Percentiles rank a stretch among this genome's conserved stretches.
Conservation (phyloP, 2,329 filamentous ascomycete species). For the Aspergillus ustus region DNA sequence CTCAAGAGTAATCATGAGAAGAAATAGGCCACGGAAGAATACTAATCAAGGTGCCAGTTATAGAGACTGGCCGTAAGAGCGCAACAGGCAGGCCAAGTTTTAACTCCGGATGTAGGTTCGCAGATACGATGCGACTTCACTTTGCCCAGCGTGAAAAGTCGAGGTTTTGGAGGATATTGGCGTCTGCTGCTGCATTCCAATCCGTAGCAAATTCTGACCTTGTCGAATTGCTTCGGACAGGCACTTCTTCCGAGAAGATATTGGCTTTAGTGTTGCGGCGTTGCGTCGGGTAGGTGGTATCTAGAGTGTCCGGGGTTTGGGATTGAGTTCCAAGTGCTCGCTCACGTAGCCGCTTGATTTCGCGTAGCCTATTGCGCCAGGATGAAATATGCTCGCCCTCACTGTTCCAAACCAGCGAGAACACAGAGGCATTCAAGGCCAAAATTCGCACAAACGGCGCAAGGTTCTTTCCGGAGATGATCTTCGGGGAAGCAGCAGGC, state of each 20-base stretch:
- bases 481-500: constrained; percentile 84
- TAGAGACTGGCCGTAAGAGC: background rate
- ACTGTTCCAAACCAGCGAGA: constrained; percentile 84
- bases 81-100: background rate
- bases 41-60: background rate
- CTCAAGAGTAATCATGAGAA: background rate
- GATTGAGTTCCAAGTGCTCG: constrained; percentile 39
- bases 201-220: constrained; percentile 42
- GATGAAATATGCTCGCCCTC: constrained; percentile 80
- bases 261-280: constrained; percentile 45
- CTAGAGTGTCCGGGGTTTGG: constrained; percentile 32
- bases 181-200: constrained; percentile 43
- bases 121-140: constrained; percentile 22
- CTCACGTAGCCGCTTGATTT: constrained; percentile 82
- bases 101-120: background rate
- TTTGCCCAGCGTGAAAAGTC: constrained; percentile 51
- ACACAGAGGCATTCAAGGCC: constrained; percentile 91
- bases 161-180: constrained; percentile 44
- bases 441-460: constrained; percentile 85
- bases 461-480: constrained; percentile 80
- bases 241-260: constrained; percentile 41
- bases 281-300: constrained; percentile 40
- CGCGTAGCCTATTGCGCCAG: constrained; percentile 84
- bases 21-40: background rate
- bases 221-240: constrained; percentile 35